These are phyloP conservation scores for Nematocida ausubeli DNA, from an alignment of 371 early-diverging fungal species.

Conservation along the genomic window DNA sequence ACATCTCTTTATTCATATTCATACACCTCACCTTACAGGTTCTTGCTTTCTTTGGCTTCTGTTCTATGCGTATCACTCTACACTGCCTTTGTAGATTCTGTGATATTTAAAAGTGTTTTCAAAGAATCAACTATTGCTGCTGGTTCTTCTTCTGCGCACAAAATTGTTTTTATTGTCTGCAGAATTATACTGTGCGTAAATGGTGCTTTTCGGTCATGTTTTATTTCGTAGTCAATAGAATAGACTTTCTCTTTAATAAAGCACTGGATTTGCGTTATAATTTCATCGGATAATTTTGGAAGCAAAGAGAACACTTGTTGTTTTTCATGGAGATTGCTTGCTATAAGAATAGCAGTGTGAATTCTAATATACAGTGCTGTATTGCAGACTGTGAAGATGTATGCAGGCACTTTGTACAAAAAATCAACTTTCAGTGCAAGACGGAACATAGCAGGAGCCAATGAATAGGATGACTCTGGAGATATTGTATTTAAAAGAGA, in stretches of 20 bases:
- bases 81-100: too few species aligned
- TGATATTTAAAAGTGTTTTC: background rate
- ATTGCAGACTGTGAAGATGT: background rate
- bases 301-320: background rate
- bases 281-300: background rate
- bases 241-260: conserved; percentile 5
- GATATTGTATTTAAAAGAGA: background rate
- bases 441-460: conserved; percentile 17
- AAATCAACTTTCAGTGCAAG: background rate
- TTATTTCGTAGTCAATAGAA: background rate
- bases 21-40: too few species aligned
- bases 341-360: conserved; percentile 1
- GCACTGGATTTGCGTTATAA: background rate
- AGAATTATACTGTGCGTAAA: background rate
- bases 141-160: background rate
- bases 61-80: too few species aligned
- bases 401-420: background rate
- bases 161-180: background rate
- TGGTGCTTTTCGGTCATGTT: background rate
- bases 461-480: background rate
- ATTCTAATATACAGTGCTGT: conserved; percentile 5
- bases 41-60: too few species aligned
- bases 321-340: background rate
- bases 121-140: background rate
- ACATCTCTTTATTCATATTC: too few species aligned